Evolutionary conservation across 257 asterid species (phyloP).

Genomic region (Solanum pimpinellifolium): DNA sequence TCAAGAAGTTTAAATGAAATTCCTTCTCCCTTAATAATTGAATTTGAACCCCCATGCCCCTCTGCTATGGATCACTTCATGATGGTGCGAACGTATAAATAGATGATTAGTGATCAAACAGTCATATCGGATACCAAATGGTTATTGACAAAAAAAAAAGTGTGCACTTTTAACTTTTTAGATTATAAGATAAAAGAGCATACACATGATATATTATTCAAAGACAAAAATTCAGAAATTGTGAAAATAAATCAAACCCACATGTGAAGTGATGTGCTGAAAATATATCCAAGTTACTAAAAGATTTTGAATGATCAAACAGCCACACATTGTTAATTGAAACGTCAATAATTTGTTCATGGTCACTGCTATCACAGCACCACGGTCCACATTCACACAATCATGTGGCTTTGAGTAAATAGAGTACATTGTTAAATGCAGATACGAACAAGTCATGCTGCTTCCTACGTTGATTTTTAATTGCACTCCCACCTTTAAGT

Average conservation of each 20-base stretch:
- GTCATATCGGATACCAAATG: neutral
- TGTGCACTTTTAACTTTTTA: neutral
- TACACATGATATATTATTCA: too few species aligned
- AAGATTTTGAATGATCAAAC: neutral
- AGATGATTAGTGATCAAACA: neutral
- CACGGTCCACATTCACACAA: neutral
- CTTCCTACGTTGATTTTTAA: neutral
- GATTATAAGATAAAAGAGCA: neutral
- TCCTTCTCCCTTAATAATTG: neutral
- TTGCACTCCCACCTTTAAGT: neutral
- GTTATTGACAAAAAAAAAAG: neutral
- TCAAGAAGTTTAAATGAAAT: too few species aligned
- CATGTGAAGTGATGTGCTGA: neutral
- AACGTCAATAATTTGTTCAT: neutral
- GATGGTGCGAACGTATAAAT: neutral
- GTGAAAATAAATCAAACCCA: neutral
- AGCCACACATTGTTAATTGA: neutral
- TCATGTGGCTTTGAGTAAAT: neutral
- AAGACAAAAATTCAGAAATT: neutral
- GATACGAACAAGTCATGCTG: neutral
- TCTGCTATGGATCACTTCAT: neutral
- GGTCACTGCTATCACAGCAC: neutral
- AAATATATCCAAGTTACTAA: neutral
- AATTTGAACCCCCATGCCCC: neutral
- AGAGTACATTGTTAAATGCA: neutral